Base-by-base conservation (phyloP, 2,329 filamentous ascomycete genomes). In the Aspergillus tamarii region DNA sequence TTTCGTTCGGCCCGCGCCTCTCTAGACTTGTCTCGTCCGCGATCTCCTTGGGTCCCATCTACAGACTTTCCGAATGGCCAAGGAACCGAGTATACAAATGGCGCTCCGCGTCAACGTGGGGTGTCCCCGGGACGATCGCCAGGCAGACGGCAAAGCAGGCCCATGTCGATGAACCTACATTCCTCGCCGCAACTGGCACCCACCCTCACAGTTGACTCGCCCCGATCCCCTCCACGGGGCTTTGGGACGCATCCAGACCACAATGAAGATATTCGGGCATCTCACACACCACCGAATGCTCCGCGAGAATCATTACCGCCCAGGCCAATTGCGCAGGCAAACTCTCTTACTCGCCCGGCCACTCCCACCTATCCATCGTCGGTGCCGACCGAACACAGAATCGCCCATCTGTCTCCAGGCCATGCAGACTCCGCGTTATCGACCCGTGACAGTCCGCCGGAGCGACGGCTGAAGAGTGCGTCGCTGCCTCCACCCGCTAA, bases 401-500 rank as follows among this genome's bases (percentile, higher is more conserved):
- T 34, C 19, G 63, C 59, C 11, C 70, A 70, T 9, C 45, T 72
- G 9, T 73, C 74, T 1, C 71, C 73, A 21, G 63, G 59, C 34
- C 59, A 52, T 39, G 66, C 28, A 12, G 56, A 10, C 57, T 69
- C 45, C 61, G 64, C 64, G 56, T 66, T 19, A 57, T 62, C 61
- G 45, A 63, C 28, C 3, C 63, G 65, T 10, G 64, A 66, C 30
- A 72, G 70, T 19, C 62, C 68, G 11, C 64, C 77, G 12, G 74
- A 75, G 34, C 70, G 72, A 14, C 76, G 77, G 57, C 54, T 65
- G 16, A 79, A 80, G 65, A 79, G 77, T 54, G 65, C 73, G 2
- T 83, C 84, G 5, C 76, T 83, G 12, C 91, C 92, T 11, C 92
- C 93, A 5, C 90, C 91, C 0, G 85, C 94, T 43, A 95, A 96